Percentiles rank a stretch among this genome's conserved stretches.
Conservation (phyloP, 352 stramenopile genomes). For the Pythium angustatum region DNA sequence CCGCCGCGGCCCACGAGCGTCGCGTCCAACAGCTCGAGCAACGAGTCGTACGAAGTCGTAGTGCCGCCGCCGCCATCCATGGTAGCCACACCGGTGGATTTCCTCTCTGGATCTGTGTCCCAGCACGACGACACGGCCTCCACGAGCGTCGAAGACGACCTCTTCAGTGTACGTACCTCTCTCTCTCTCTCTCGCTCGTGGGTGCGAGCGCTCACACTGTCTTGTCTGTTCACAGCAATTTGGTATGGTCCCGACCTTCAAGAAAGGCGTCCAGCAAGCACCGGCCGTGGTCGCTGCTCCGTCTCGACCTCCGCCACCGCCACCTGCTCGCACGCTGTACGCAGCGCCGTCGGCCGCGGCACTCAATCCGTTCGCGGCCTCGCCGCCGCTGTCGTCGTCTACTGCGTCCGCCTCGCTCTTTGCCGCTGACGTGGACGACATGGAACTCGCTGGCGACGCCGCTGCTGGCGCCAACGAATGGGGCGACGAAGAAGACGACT, state of each 20-base stretch:
- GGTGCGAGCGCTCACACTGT: not conserved
- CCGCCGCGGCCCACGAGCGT: constrained; percentile 35
- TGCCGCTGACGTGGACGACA: constrained; percentile 67
- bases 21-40: constrained; percentile 60
- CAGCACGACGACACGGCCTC: constrained; percentile 11
- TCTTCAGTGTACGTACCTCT: constrained; percentile 73
- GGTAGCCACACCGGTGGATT: constrained; percentile 18
- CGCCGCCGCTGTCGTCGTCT: constrained; percentile 37
- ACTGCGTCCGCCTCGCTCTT: constrained; percentile 47
- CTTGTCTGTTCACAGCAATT: constrained; percentile 59
- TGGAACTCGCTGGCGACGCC: constrained; percentile 33
- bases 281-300: constrained; percentile 20
- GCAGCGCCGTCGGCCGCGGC: constrained; percentile 8
- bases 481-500: constrained; percentile 80
- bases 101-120: constrained; percentile 16
- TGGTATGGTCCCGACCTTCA: constrained; percentile 79
- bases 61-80: constrained; percentile 19
- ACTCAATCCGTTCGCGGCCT: constrained; percentile 26
- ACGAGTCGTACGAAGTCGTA: constrained; percentile 63
- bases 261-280: constrained; percentile 48
- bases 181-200: not conserved
- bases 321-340: constrained; percentile 22
- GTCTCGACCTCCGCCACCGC: too few relatives aligned
- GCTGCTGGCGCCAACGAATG: constrained; percentile 48
- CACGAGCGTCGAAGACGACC: constrained; percentile 52